Percentiles rank a stretch among this genome's conserved stretches.
Evolutionary conservation across 129 eudicot genomes (phyloP).

Genomic region (Glebionis coronaria): DNA sequence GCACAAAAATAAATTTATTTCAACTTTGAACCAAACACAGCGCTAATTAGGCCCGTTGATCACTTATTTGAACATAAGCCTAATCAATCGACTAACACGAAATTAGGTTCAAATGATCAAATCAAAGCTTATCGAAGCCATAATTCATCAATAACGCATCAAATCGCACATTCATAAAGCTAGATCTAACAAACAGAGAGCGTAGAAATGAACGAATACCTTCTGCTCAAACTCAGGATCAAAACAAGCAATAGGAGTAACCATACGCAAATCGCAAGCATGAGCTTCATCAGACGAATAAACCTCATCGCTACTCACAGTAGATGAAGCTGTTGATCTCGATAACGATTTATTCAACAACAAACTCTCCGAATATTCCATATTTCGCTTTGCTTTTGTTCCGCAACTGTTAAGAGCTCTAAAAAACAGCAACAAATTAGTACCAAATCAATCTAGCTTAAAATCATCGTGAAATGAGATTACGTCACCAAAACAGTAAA

Average conservation of each 20-base stretch:
- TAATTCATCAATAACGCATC: background rate
- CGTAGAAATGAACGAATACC: conserved; percentile 8
- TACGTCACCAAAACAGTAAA: too few species aligned
- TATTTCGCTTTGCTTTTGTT: conserved; percentile 10
- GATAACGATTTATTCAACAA: conserved; percentile 27
- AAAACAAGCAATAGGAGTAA: conserved; percentile 31
- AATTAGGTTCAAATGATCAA: too few species aligned
- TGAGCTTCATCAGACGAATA: conserved; percentile 30
- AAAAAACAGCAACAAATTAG: conserved; percentile 20
- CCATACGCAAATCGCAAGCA: conserved; percentile 15
- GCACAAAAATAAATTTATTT: too few species aligned
- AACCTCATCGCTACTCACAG: conserved; percentile 38
- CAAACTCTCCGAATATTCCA: conserved; percentile 28
- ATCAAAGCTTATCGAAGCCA: conserved; percentile 15
- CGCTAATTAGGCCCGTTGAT: background rate
- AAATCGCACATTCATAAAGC: too few species aligned
- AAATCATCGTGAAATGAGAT: background rate
- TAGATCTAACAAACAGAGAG: conserved; percentile 5
- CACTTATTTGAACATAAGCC: background rate
- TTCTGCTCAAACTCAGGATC: conserved; percentile 44
- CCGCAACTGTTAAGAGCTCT: conserved; percentile 18
- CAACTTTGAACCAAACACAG: too few species aligned
- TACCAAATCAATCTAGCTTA: conserved; percentile 1
- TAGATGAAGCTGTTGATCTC: conserved; percentile 38
- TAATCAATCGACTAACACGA: background rate